Conservation (phyloP, 2,329 filamentous ascomycete species). For the Mycosphaerella sp. region DNA sequence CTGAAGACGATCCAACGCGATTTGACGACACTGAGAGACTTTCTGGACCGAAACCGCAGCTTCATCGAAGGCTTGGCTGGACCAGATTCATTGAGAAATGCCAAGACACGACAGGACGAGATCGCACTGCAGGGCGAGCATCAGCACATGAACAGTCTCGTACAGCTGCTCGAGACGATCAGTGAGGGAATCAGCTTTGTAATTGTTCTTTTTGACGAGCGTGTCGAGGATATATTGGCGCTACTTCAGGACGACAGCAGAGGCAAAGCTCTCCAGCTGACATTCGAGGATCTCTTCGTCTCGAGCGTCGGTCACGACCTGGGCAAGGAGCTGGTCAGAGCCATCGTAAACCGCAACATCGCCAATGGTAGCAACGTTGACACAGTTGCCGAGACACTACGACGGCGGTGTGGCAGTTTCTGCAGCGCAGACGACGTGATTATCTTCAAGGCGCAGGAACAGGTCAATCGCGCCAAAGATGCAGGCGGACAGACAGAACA, state of each 20-base stretch:
- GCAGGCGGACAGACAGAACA: slow-evolving; percentile 66
- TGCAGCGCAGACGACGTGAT: slow-evolving; percentile 96
- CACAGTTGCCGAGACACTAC: slow-evolving; percentile 89
- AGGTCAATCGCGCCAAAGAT: slow-evolving; percentile 81
- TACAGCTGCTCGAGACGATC: slow-evolving; percentile 80
- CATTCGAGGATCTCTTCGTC: slow-evolving; percentile 83
- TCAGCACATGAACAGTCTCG: slow-evolving; percentile 78
- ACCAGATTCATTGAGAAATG: slow-evolving; percentile 72
- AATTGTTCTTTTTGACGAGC: slow-evolving; percentile 88
- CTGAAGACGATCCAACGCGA: slow-evolving; percentile 72
- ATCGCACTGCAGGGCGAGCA: slow-evolving; percentile 90
- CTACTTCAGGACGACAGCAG: slow-evolving; percentile 65
- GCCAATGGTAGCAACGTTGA: slow-evolving; percentile 95
- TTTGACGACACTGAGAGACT: slow-evolving; percentile 69
- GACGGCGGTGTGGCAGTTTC: slow-evolving; percentile 90
- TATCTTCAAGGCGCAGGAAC: slow-evolving; percentile 97
- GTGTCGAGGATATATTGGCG: slow-evolving; percentile 77
- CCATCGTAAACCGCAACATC: slow-evolving; percentile 97
- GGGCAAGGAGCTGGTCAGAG: slow-evolving; percentile 90
- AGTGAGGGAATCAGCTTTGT: slow-evolving; percentile 97
- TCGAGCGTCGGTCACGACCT: slow-evolving; percentile 73
- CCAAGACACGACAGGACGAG: slow-evolving; percentile 79
- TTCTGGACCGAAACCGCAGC: slow-evolving; percentile 77
- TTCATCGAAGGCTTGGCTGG: slow-evolving; percentile 94
- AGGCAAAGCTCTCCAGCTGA: slow-evolving; percentile 66